Evolutionary conservation across 2,329 filamentous ascomycete genomes (phyloP), one percentile per base, ranked within the genome.

Genomic region (Aspergillus floridensis): DNA sequence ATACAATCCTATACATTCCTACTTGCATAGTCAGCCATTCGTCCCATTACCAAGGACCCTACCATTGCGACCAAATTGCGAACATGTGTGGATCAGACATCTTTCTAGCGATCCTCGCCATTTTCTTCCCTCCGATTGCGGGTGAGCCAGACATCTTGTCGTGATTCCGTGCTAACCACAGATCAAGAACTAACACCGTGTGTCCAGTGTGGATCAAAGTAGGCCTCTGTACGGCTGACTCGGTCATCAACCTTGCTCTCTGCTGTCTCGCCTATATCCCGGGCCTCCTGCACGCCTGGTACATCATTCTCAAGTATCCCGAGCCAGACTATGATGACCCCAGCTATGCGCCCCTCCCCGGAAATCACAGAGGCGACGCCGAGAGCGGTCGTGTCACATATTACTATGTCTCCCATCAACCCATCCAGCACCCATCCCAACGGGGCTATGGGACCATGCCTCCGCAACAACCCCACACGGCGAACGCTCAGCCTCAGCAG

Each of bases 211-310:
- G 95, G 95, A 91, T 99, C 62, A 99, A 98, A 81, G 82, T 89
- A 70, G 95, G 95, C 65, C 83, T 99, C 79, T 99, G 95, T 82
- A 90, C 88, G 63, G 92, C 88, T 59, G 95, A 98, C 79, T 93
- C 90, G 8, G 72, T 98, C 70, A 96, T 99, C 82, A 99, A 99
- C 81, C 88, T 98, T 76, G 88, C 93, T 50, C 91, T 98, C 70
- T 95, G 90, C 77, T 74, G 86, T 56, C 86, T 93, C 22, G 90
- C 88, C 69, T 92, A 83, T 72, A 77, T 98, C 61, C 93, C 93
- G 21, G 93, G 93, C 62, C 88, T 98, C 53, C 80, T 99, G 2
- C 95, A 99, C 80, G 86, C 93, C 63, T 98, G 95, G 93, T 99
- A 98, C 83, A 96, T 98, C 77, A 97, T 99, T 77, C 86, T 91